These are phyloP conservation scores for Clarireedia monteithiana DNA, from an alignment of 2,329 filamentous ascomycete genomes.

Conservation along the genomic window DNA sequence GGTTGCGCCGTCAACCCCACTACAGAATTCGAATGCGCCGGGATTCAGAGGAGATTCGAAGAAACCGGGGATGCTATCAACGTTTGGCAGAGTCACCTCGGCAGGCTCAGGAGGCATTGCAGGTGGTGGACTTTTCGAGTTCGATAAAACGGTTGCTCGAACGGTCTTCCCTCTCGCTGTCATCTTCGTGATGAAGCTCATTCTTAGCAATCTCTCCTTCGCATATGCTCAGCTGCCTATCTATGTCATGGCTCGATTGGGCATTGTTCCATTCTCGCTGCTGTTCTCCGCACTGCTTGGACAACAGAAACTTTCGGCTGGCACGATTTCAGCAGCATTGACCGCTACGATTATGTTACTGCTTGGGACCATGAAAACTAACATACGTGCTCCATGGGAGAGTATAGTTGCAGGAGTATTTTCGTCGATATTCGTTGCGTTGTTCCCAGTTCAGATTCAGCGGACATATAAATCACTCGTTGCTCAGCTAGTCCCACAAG, in stretches of 20 bases:
- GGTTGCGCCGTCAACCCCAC: slow-evolving; percentile 37
- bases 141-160: slow-evolving; percentile 39
- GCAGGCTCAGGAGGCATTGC: slow-evolving; percentile 38
- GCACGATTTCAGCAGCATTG: slow-evolving; percentile 41
- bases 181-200: slow-evolving; percentile 41
- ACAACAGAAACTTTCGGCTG: slow-evolving; percentile 37
- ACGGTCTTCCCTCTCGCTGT: slow-evolving; percentile 41
- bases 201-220: slow-evolving; percentile 46
- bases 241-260: slow-evolving; percentile 44
- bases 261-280: slow-evolving; percentile 40
- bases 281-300: slow-evolving; percentile 40
- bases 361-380: slow-evolving; percentile 30
- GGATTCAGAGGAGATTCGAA: slow-evolving; percentile 26
- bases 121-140: slow-evolving; percentile 46
- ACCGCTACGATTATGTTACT: slow-evolving; percentile 42
- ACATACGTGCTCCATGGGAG: slow-evolving; percentile 41
- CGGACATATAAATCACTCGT: slow-evolving; percentile 41
- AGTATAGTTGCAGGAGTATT: slow-evolving; percentile 44
- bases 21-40: slow-evolving; percentile 23
- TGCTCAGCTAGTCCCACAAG: slow-evolving; percentile 35
- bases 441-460: slow-evolving; percentile 43
- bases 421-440: slow-evolving; percentile 42
- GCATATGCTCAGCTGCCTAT: slow-evolving; percentile 44
- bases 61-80: slow-evolving; percentile 24
- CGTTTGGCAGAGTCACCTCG: slow-evolving; percentile 23